Percentiles rank a stretch among this genome's conserved stretches.
phyloP scores from a whole-genome alignment of 306 rosid species.

The Gastrolobium villosum region DNA sequence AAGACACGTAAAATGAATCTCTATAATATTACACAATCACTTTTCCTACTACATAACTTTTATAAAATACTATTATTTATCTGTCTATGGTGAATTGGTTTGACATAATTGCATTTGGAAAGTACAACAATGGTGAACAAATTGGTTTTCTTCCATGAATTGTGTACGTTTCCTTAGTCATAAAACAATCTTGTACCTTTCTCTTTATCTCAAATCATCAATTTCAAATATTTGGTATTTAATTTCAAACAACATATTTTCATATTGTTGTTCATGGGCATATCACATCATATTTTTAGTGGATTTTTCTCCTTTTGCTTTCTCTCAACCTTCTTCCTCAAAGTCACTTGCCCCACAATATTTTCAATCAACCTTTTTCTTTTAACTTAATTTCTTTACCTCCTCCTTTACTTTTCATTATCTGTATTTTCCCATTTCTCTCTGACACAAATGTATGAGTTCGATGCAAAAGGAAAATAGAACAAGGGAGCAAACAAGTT shows the following conservation, averaged over 20 bases:
- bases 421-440: conserved; percentile 11
- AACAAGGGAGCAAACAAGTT: conserved; percentile 30
- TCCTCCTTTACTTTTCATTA: conserved; percentile 1
- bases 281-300: conserved; percentile 27
- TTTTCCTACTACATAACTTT: too few species aligned
- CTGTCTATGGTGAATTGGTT: neutral
- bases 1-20: too few species aligned
- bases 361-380: conserved; percentile 46
- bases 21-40: too few species aligned
- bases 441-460: conserved; percentile 31
- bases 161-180: neutral
- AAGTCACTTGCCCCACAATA: conserved; percentile 47
- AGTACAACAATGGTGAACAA: conserved; percentile 16
- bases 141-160: conserved; percentile 11
- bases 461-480: conserved; percentile 36
- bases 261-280: conserved; percentile 26
- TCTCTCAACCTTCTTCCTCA: conserved; percentile 40
- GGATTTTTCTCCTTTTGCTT: conserved; percentile 28
- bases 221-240: neutral
- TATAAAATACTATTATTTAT: neutral
- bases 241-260: neutral
- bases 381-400: conserved; percentile 16
- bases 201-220: conserved; percentile 20
- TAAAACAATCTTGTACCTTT: conserved; percentile 32
- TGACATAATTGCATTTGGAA: conserved; percentile 13